Base-by-base conservation (phyloP, 208 protist species). In the Porcisia hertigi region DNA sequence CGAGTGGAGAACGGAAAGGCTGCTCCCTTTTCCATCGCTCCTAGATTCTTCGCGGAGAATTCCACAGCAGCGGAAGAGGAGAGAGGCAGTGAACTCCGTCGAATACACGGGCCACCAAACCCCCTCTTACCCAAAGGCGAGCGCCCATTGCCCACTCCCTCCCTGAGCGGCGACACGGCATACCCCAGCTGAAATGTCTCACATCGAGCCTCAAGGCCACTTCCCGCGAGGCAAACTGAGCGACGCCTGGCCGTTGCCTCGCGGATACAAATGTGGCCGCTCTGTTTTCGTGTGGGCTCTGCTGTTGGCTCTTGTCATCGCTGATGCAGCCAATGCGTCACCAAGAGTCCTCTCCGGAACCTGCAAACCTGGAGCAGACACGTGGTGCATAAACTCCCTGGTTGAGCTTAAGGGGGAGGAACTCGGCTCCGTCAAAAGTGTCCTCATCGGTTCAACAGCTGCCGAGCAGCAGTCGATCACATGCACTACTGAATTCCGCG, bases 381-480 rank as follows among this genome's bases (percentile, higher is more conserved):
- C 62, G 52, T 73, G 63, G 39, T 72, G 59, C 53, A 39, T 14
- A 71, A 79, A 69, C 66, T 43, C 66, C 43, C 12, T 14, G 4
- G 16, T 86, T 47, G 76, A 45, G 12, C 58, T 86, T 30, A 52
- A 34, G 7, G 82, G 77, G 41, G 62, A 6, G 14, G 66, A 41
- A 1, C 71, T 83, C 2, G 70, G n/a, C 16, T 12, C 23, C 53
- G 73, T 76, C 36, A 34, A 53, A 2, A 8, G 66, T 30, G 30
- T 86, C 47, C 34, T 3, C 34, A 71, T 86, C 47, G 70, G 81
- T 49, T n/a, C 23, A 16, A 79, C 71, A 0, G 57, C 16, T 2
- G 63, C 45, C 2, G 49, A 82, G 18, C 14, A 63, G 39, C 2
- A 14, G 36, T 12, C 20, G 12, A 34, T 82, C 47, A 53, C 34